These are phyloP conservation scores for Ramularia endophylla DNA, from an alignment of 2,329 filamentous ascomycete genomes.

Conservation along the genomic window DNA sequence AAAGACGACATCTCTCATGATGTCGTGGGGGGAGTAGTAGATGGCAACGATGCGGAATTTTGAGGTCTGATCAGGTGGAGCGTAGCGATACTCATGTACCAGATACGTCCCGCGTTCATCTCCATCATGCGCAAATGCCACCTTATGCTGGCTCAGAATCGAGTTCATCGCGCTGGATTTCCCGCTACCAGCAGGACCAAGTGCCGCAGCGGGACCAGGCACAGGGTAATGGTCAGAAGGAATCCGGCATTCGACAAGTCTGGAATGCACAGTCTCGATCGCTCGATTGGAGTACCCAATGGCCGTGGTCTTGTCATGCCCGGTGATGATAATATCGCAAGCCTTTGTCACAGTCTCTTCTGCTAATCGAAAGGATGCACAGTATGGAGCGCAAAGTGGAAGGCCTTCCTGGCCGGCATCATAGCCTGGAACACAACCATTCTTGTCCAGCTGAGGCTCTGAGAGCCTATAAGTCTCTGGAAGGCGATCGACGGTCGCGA, in stretches of 20 bases:
- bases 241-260: slow-evolving; percentile 1
- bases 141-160: slow-evolving; percentile 4
- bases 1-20: background rate
- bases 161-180: slow-evolving; percentile 12
- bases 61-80: background rate
- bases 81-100: slow-evolving; percentile 4
- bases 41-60: slow-evolving; percentile 1
- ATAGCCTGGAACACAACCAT: background rate
- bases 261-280: slow-evolving; percentile 1
- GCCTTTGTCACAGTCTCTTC: background rate
- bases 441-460: background rate
- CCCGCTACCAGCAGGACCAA: slow-evolving; percentile 15
- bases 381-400: slow-evolving; percentile 1
- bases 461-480: no score
- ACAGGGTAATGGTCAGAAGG: slow-evolving; percentile 5
- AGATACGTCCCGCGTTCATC: slow-evolving; percentile 12
- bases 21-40: slow-evolving; percentile 1
- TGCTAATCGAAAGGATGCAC: slow-evolving; percentile 3
- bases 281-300: slow-evolving; percentile 6
- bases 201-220: slow-evolving; percentile 1
- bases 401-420: background rate
- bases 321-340: background rate
- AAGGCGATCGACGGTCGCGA: no score
- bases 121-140: slow-evolving; percentile 8
- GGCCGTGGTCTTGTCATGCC: background rate